Evolutionary conservation across 2,329 filamentous ascomycete species (phyloP), one percentile per base, ranked within the genome.

Genomic region (Huntiella abstrusa): DNA sequence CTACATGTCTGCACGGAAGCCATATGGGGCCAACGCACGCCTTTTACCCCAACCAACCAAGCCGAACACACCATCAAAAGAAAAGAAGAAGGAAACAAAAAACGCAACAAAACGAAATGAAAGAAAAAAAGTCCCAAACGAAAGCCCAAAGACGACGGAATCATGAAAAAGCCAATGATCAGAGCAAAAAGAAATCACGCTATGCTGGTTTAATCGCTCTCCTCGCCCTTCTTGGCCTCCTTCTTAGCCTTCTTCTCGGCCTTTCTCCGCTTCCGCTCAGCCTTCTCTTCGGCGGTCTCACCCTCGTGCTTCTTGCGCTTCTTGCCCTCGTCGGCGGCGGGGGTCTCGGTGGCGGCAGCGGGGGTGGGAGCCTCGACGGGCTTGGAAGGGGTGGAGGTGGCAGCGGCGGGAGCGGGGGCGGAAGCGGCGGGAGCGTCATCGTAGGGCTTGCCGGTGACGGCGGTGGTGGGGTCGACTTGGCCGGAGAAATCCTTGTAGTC

Each of bases 401-500:
- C 55, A 40, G 58, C 56, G 52, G 49, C 4, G 28, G 47, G 15
- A 46, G 64, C 61, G 48, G 70, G 63, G 15, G 65, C 63, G 15
- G 65, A 58, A 33, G 70, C 63, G 15, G 65, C 63, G 15, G 65
- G 58, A 33, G 68, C 60, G 33, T 67, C 64, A 0, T 67, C 62
- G 5, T 62, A 60, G 5, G 64, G 59, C 10, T 67, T 62, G 15
- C 63, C 60, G 40, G 60, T 63, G 41, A 63, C 64, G 45, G 66
- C 62, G 12, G 71, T 67, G 36, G 73, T 71, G 40, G 48, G 44
- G 35, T 46, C 36, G 48, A 70, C 63, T 49, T 64, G 58, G 17
- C 65, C 59, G 57, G 73, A 78, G 68, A 78, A 94, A 68, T 96
- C 91, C 65, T 86, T 88, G 73, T 98, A 98, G 54, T 83, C 82